Conservation (phyloP, 768 basidiomycete genomes). For the Kwoniella dendrophila region DNA sequence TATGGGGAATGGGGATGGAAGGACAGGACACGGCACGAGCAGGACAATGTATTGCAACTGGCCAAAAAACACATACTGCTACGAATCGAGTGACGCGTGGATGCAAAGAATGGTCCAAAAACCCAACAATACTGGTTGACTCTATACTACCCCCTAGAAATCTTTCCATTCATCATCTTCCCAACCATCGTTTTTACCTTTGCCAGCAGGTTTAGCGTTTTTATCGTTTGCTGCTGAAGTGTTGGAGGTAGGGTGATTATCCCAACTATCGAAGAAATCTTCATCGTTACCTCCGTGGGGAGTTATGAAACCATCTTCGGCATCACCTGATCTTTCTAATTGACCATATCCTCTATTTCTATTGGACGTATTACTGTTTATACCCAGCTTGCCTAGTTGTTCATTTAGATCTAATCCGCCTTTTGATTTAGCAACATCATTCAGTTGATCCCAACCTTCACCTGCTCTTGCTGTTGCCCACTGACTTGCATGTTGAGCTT, state of each 20-base stretch:
- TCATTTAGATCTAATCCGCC: conserved; percentile 85
- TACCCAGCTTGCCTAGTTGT: conserved; percentile 70
- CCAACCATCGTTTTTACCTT: conserved; percentile 32
- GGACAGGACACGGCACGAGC: too few species aligned
- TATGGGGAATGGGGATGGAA: too few species aligned
- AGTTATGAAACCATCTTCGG: conserved; percentile 42
- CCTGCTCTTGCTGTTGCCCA: conserved; percentile 47
- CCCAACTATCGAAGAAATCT: conserved; percentile 65
- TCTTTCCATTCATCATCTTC: conserved; percentile 73
- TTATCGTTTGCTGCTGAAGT: conserved; percentile 38
- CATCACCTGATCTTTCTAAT: conserved; percentile 43
- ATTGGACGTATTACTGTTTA: conserved; percentile 45
- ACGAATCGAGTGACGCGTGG: too few species aligned
- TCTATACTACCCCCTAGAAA: conserved; percentile 59
- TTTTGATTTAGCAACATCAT: conserved; percentile 61
- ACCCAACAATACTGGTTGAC: not conserved
- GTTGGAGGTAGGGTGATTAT: conserved; percentile 26
- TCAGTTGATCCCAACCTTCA: conserved; percentile 49
- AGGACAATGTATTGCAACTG: too few species aligned
- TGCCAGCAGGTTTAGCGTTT: not conserved
- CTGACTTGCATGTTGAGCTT: conserved; percentile 34
- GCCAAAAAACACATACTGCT: too few species aligned
- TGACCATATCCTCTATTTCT: conserved; percentile 43
- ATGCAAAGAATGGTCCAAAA: too few species aligned
- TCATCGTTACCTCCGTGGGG: conserved; percentile 61